Conservation (phyloP, 1,284 basidiomycete species). For the Sanghuangporus weigelae region DNA sequence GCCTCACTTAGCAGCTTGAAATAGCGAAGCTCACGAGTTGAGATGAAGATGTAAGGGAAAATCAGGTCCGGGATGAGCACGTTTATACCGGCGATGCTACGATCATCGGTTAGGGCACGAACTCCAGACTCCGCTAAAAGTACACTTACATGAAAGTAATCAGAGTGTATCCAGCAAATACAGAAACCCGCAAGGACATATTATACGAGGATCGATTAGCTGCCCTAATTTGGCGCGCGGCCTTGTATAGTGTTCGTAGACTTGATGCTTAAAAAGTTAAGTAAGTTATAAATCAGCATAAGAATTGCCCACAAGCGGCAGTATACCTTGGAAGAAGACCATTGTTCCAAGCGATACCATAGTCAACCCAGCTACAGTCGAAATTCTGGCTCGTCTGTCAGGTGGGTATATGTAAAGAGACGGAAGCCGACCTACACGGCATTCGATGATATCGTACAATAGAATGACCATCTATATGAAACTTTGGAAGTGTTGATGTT, state of each 20-base stretch:
- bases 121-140: neutral
- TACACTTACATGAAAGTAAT: slow-evolving; percentile 11
- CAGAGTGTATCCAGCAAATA: slow-evolving; percentile 5
- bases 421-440: slow-evolving; percentile 6
- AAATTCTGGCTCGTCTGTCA: neutral
- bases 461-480: slow-evolving; percentile 12
- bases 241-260: neutral
- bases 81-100: slow-evolving; percentile 3
- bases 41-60: slow-evolving; percentile 10
- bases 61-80: neutral
- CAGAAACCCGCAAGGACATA: slow-evolving; percentile 4
- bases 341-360: neutral
- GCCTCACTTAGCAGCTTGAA: neutral
- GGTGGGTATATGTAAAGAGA: no score
- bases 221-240: slow-evolving; percentile 4
- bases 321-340: slow-evolving; percentile 2
- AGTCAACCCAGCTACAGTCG: slow-evolving; percentile 7
- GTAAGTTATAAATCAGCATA: no score
- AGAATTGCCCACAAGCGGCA: neutral
- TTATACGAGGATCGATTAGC: slow-evolving; percentile 3
- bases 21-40: slow-evolving; percentile 8
- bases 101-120: neutral
- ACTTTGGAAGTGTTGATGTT: neutral
- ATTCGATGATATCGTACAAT: slow-evolving; percentile 14
- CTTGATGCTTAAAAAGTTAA: neutral